phyloP scores from a whole-genome alignment of 371 early-diverging fungal species.

The Phascolomyces articulosus region DNA sequence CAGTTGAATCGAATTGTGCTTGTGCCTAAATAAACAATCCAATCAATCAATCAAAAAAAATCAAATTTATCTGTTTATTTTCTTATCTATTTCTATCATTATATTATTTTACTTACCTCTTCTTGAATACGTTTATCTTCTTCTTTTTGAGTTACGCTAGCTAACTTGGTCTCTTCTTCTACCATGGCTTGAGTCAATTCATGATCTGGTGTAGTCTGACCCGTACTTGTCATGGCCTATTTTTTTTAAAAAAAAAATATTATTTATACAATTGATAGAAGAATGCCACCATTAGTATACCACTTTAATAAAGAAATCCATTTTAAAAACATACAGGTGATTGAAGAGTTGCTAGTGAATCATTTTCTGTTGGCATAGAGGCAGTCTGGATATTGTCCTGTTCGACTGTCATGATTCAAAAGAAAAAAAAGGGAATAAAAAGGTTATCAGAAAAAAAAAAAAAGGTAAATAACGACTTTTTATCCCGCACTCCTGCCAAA shows the following conservation, averaged over 20 bases:
- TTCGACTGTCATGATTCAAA: background rate
- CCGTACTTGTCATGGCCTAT: background rate
- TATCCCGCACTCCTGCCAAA: too few relatives aligned
- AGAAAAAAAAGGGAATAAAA: background rate
- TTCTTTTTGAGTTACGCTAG: conserved; percentile 43
- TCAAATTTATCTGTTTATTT: too few relatives aligned
- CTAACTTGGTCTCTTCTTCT: conserved; percentile 55
- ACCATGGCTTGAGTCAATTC: conserved; percentile 50
- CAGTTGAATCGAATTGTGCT: conserved; percentile 57
- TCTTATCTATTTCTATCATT: too few relatives aligned
- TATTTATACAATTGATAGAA: too few relatives aligned
- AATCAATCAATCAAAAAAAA: conserved; percentile 2
- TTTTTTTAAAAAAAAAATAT: background rate
- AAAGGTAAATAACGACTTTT: too few relatives aligned
- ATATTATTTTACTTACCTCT: conserved; percentile 33
- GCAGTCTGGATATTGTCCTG: background rate
- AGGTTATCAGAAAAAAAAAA: background rate
- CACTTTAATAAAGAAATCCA: too few relatives aligned
- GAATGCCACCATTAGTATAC: too few relatives aligned
- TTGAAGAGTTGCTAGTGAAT: background rate
- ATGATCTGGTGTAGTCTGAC: conserved; percentile 2
- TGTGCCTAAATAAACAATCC: conserved; percentile 45
- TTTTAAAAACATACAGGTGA: background rate
- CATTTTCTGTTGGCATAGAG: background rate
- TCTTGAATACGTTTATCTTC: conserved; percentile 49